phyloP scores from a whole-genome alignment of 768 basidiomycete species.

The Russula sp. region DNA sequence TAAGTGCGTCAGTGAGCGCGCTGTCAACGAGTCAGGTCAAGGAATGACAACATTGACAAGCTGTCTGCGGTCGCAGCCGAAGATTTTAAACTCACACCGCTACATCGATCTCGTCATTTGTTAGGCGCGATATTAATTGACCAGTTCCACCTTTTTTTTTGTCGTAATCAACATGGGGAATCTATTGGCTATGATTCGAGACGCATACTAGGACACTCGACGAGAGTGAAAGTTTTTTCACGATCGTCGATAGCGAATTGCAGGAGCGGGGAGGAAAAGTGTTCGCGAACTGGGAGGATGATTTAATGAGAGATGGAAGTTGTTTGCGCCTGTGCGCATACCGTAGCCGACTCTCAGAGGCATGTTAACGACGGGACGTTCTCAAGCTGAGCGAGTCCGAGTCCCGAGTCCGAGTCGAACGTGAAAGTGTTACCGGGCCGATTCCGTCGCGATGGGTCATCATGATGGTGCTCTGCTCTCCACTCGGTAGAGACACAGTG shows the following conservation, averaged over 20 bases:
- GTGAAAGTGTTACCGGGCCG: background rate
- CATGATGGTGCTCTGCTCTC: too few species aligned
- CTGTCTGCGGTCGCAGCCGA: background rate
- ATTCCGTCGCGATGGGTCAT: background rate
- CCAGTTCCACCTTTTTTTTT: constrained; percentile 67
- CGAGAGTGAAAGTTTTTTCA: constrained; percentile 68
- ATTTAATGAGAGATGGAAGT: background rate
- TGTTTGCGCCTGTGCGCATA: constrained; percentile 2
- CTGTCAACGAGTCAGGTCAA: constrained; percentile 33
- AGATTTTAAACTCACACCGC: constrained; percentile 53
- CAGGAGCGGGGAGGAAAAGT: constrained; percentile 89
- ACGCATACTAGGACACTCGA: constrained; percentile 79
- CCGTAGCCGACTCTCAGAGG: constrained; percentile 29
- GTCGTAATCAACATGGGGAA: background rate
- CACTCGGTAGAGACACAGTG: too few species aligned
- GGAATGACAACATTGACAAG: background rate
- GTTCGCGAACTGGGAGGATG: constrained; percentile 57
- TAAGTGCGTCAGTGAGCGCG: constrained; percentile 85
- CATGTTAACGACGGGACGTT: background rate
- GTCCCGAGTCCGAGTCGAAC: too few species aligned
- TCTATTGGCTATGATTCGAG: background rate
- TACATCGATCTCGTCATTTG: constrained; percentile 73
- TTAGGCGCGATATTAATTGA: constrained; percentile 69
- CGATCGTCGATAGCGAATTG: constrained; percentile 71
- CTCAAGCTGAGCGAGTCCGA: background rate